These are phyloP conservation scores for Pestalotiopsis sp. DNA, from an alignment of 2,329 filamentous ascomycete species.

Conservation along the genomic window DNA sequence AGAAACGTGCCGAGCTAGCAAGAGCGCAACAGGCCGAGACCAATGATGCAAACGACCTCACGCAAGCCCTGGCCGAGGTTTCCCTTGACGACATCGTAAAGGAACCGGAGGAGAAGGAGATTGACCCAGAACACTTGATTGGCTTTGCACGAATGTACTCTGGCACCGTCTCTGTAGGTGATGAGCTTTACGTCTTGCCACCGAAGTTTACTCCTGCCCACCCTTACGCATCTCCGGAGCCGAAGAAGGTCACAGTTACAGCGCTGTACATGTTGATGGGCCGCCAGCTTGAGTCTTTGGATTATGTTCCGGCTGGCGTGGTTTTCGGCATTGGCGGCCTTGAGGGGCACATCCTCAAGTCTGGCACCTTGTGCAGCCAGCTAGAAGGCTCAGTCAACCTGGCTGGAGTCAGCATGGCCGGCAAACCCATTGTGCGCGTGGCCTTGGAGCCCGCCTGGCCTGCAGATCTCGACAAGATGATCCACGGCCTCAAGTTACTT, in stretches of 20 bases:
- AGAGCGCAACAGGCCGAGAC: constrained; percentile 68
- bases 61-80: constrained; percentile 62
- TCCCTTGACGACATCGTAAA: constrained; percentile 57
- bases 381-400: constrained; percentile 87
- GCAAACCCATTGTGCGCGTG: constrained; percentile 91
- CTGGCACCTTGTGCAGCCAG: constrained; percentile 88
- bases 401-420: constrained; percentile 78
- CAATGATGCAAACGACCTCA: constrained; percentile 57
- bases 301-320: constrained; percentile 86
- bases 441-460: constrained; percentile 93
- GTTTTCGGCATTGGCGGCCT: constrained; percentile 94
- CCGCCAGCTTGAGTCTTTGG: constrained; percentile 78
- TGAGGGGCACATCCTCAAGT: constrained; percentile 92
- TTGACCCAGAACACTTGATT: constrained; percentile 84
- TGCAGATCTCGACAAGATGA: constrained; percentile 91
- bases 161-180: constrained; percentile 84
- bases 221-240: constrained; percentile 71
- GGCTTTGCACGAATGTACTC: constrained; percentile 95
- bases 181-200: constrained; percentile 86
- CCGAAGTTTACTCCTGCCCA: constrained; percentile 90
- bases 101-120: constrained; percentile 56
- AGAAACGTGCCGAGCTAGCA: constrained; percentile 87
- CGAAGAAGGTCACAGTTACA: constrained; percentile 81
- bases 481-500: constrained; percentile 80
- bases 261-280: constrained; percentile 97